Evolutionary conservation across 768 basidiomycete species (phyloP), one percentile per base, ranked within the genome.

Genomic region (Sistotremastrum niveocremeum): DNA sequence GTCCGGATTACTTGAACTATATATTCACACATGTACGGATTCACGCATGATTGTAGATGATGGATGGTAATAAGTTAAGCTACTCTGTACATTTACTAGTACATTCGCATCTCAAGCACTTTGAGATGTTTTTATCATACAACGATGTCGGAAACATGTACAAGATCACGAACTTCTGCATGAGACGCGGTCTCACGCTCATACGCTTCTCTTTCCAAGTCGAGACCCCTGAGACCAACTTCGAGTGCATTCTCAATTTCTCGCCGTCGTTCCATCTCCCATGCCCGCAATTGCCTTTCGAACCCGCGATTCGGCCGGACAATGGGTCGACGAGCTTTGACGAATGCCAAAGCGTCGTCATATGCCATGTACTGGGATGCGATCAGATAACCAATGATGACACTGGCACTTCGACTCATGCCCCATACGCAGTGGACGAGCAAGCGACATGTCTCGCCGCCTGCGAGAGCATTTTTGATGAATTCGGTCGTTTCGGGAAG

Each of bases 391-490:
- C 82, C 85, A 50, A 79, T 78, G 3, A 86, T 76, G 30, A 85
- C 72, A 4, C 81, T 84, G 1, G 84, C 72, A 38, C 81, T 83
- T 28, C 85, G 72, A 53, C 81, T 83, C 48, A 85, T 71, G 37
- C 85, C 85, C 60, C 78, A 76, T 37, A 77, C 60, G 57, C 85
- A 87, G 59, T 88, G 85, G 8, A 87, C 81, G 82, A 85, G 52
- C 12, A 35, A 54, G 32, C 34, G 46, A 9, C 39, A 39, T 20
- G 42, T 7, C n/a, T 36, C 37, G 28, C 41, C 20, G 7, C 67
- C 65, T 0, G 58, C 62, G 38, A 79, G 58, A 5, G 76, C 77
- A 7, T 60, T 61, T 35, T 53, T 59, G 44, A 79, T 78, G 57
- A 76, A 80, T 11, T 57, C 63, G 29, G 76, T 75, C 30, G 77